Evolutionary conservation across 2,329 filamentous ascomycete species (phyloP).

Genomic region (Aspergillus aculeatinus): DNA sequence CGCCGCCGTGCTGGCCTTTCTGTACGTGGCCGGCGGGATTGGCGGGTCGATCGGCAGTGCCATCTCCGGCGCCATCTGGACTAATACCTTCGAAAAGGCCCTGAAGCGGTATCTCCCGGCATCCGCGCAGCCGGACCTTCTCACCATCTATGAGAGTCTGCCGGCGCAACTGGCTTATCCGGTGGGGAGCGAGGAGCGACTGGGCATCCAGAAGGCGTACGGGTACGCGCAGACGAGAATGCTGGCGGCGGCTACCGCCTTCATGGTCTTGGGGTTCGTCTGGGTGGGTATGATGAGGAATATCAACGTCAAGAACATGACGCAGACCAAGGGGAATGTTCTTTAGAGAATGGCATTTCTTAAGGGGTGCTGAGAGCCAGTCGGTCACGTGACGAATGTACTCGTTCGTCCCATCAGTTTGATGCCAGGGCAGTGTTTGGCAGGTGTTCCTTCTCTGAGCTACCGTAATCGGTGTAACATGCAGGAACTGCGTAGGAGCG

Average conservation of each 20-base stretch:
- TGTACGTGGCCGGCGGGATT: slow-evolving; percentile 49
- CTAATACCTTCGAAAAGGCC: slow-evolving; percentile 52
- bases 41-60: background rate
- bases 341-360: too few relatives aligned
- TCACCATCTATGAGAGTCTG: slow-evolving; percentile 15
- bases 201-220: slow-evolving; percentile 62
- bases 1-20: slow-evolving; percentile 55
- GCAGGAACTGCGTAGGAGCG: too few relatives aligned
- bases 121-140: slow-evolving; percentile 25
- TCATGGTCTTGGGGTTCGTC: slow-evolving; percentile 45
- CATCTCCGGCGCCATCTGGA: slow-evolving; percentile 56
- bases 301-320: slow-evolving; percentile 50
- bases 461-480: too few relatives aligned
- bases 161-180: slow-evolving; percentile 30
- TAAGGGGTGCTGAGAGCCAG: too few relatives aligned
- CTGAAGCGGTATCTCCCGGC: slow-evolving; percentile 53
- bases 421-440: too few relatives aligned
- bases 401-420: too few relatives aligned
- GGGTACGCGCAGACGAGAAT: slow-evolving; percentile 54
- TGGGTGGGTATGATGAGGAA: slow-evolving; percentile 51
- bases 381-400: too few relatives aligned
- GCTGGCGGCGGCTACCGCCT: slow-evolving; percentile 51
- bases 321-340: slow-evolving; percentile 54
- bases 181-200: slow-evolving; percentile 48
- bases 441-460: too few relatives aligned